Percentiles rank a stretch among this genome's conserved stretches.
Conservation (phyloP, 352 stramenopile species). For the Globisporangium barbulae region DNA sequence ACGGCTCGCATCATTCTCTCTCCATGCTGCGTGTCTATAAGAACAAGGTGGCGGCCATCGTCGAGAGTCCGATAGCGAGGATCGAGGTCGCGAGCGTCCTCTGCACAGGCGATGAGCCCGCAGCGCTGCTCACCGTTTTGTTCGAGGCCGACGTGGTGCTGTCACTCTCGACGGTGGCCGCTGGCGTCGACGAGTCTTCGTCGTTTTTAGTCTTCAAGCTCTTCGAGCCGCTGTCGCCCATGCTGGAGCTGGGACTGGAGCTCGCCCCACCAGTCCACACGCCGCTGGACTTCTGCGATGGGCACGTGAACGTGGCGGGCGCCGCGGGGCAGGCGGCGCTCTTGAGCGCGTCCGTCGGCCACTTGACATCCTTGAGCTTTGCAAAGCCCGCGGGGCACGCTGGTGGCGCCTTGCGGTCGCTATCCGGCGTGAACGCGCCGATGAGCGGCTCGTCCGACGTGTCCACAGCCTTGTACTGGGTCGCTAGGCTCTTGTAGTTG, state of each 20-base stretch:
- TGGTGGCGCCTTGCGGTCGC: background rate
- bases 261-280: conserved; percentile 23
- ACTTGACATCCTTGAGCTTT: background rate
- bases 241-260: background rate
- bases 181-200: background rate
- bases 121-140: background rate
- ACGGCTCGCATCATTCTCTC: too few relatives aligned
- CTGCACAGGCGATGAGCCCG: background rate
- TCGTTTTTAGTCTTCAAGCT: background rate
- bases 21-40: background rate
- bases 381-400: background rate
- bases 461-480: conserved; percentile 44
- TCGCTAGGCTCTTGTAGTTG: conserved; percentile 66
- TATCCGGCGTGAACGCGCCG: background rate
- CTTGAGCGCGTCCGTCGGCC: background rate
- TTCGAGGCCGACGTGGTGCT: background rate
- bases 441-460: conserved; percentile 26
- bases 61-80: conserved; percentile 1
- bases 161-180: background rate
- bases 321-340: background rate
- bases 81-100: conserved; percentile 2
- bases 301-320: conserved; percentile 31
- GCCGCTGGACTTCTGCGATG: conserved; percentile 36
- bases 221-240: background rate
- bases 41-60: background rate